Evolutionary conservation across 2,329 filamentous ascomycete species (phyloP), one percentile per base, ranked within the genome.

Genomic region (Seiridium unicorne): DNA sequence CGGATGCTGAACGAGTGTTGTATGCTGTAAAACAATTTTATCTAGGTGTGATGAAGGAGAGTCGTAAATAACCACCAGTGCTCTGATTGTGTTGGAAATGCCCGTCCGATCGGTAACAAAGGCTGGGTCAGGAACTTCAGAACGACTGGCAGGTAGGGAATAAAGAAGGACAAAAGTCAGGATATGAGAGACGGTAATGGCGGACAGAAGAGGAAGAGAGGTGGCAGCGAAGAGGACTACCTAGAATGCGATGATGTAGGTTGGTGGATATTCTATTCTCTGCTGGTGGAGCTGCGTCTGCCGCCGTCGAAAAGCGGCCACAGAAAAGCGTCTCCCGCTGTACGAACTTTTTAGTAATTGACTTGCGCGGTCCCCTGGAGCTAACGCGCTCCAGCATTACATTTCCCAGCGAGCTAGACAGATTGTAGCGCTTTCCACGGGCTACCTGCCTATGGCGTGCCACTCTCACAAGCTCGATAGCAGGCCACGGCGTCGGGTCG

Each of bases 291-390:
- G 55, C 35, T 26, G 44, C 31, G 26, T 31, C 55, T 57, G 55
- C 55, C 55, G 42, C n/a, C 40, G 53, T 38, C 34, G 36, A 53
- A 53, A 40, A 53, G 49, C 49, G 49, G 49, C 49, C 49, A 34
- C 49, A 53, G 35, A 32, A 11, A 40, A 8, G n/a, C 49, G 11
- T 40, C 34, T 53, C 35, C 49, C 34, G 8, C 18, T 26, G 18
- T 26, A 49, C 35, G 47, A 32, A 31, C 44, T 18, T 55, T 55
- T 40, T 55, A 55, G 53, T 57, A 18, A 47, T 47, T 57, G 13
- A 42, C 35, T 36, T 55, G 53, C 53, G 53, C 40, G 34, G 34
- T 47, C 55, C 55, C 55, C 55, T 57, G 55, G 38, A 57, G 55
- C 55, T 55, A 55, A 44, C 44, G 36, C 35, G 38, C n/a, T 31